A percentile compares a stretch with the other conserved stretches of the same genome.
These are phyloP conservation scores for Lepiota brunneoincarnata DNA, from an alignment of 768 basidiomycete genomes.

Conservation along the genomic window DNA sequence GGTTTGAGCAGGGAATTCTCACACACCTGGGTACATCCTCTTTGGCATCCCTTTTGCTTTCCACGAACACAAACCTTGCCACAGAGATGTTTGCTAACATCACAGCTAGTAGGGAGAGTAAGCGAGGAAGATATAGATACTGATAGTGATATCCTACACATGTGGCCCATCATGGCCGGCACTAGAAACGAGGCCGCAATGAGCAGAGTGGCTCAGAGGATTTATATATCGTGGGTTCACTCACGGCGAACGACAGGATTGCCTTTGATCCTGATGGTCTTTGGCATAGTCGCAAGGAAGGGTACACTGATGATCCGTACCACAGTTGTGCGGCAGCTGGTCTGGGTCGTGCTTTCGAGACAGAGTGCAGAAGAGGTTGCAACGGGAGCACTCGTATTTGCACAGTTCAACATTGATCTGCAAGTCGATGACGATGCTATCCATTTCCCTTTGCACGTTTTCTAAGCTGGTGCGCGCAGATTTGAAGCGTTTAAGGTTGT, in stretches of 20 bases:
- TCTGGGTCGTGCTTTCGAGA: constrained; percentile 39
- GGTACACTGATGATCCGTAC: constrained; percentile 45
- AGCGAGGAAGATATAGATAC: constrained; percentile 16
- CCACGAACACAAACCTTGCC: constrained; percentile 46
- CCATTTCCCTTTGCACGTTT: constrained; percentile 40
- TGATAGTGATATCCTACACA: too few species aligned
- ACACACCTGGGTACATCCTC: constrained; percentile 48
- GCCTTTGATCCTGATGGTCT: constrained; percentile 27
- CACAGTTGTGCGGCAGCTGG: constrained; percentile 43
- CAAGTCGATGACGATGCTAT: constrained; percentile 41
- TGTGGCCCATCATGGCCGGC: constrained; percentile 58
- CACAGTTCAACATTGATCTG: constrained; percentile 47
- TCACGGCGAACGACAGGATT: constrained; percentile 45
- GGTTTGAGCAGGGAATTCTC: not conserved
- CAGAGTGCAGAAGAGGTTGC: constrained; percentile 48
- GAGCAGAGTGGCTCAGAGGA: too few species aligned
- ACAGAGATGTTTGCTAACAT: constrained; percentile 48
- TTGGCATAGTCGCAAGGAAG: constrained; percentile 41
- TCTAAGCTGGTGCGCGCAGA: constrained; percentile 41
- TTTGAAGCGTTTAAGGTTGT: constrained; percentile 48
- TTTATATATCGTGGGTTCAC: constrained; percentile 17
- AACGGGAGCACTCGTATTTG: constrained; percentile 43
- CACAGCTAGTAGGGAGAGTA: constrained; percentile 36
- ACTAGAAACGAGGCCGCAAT: too few species aligned
- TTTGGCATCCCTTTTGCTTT: constrained; percentile 49